Evolutionary conservation across 306 rosid species (phyloP).

Genomic region (Cicer bijugum): DNA sequence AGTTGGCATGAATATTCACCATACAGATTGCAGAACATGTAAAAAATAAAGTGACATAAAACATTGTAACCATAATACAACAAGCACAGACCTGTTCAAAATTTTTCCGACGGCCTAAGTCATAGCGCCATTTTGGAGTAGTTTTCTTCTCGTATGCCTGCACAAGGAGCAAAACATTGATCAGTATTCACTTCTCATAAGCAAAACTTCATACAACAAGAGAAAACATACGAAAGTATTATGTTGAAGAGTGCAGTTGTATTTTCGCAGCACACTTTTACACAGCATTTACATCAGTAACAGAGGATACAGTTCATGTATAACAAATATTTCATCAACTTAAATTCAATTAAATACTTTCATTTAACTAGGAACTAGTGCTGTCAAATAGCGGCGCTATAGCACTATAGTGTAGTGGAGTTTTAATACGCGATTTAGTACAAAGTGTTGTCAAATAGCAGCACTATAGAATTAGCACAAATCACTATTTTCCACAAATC

Average conservation of each 20-base stretch:
- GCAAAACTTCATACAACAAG: conserved; percentile 11
- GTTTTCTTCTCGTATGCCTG: conserved; percentile 99
- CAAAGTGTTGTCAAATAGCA: too few relatives aligned
- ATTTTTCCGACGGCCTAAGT: conserved; percentile 91
- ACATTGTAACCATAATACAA: neutral
- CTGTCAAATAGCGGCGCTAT: too few relatives aligned
- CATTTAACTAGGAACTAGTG: conserved; percentile 19
- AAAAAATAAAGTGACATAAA: neutral
- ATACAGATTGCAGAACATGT: conserved; percentile 2
- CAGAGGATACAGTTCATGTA: neutral
- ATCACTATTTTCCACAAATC: too few relatives aligned
- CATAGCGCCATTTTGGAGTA: conserved; percentile 95
- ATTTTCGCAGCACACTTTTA: conserved; percentile 2
- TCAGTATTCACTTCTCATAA: conserved; percentile 42
- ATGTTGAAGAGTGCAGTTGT: neutral
- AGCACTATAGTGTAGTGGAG: too few relatives aligned
- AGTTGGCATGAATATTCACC: conserved; percentile 7
- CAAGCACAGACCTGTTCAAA: conserved; percentile 86
- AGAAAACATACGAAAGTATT: conserved; percentile 13
- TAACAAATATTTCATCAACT: conserved; percentile 20
- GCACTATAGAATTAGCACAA: too few relatives aligned
- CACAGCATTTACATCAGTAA: neutral
- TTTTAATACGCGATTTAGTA: too few relatives aligned
- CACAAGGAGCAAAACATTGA: conserved; percentile 35
- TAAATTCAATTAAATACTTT: conserved; percentile 22